phyloP scores from a whole-genome alignment of 768 basidiomycete species.

The Leccinum disarticulatum region DNA sequence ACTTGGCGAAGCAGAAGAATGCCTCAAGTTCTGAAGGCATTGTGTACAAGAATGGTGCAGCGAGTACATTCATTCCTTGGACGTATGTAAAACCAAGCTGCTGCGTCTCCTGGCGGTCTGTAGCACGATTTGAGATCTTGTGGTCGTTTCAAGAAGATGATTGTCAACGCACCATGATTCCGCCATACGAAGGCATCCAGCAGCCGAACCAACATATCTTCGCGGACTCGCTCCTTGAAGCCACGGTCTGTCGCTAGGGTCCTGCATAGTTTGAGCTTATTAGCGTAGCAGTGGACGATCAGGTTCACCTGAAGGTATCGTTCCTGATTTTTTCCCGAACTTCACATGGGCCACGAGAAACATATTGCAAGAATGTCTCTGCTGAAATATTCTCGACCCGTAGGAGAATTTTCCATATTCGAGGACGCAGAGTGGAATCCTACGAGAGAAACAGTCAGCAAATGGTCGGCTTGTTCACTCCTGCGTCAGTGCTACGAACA shows the following conservation, averaged over 20 bases:
- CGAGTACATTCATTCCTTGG: conserved; percentile 98
- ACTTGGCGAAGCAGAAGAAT: conserved; percentile 94
- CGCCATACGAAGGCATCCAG: conserved; percentile 98
- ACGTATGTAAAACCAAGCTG: conserved; percentile 92
- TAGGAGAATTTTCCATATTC: conserved; percentile 94
- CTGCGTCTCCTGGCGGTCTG: conserved; percentile 77
- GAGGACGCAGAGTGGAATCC: conserved; percentile 84
- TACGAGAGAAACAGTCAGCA: conserved; percentile 27
- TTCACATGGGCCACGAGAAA: conserved; percentile 80
- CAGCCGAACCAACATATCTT: conserved; percentile 95
- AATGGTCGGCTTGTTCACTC: not conserved
- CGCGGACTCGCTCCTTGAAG: conserved; percentile 96
- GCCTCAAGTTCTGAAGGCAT: conserved; percentile 99
- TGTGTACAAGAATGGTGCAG: conserved; percentile 95
- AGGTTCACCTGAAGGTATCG: conserved; percentile 86
- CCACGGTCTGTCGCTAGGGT: conserved; percentile 95
- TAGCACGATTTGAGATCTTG: not conserved
- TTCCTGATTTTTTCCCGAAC: conserved; percentile 93
- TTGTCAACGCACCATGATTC: conserved; percentile 62
- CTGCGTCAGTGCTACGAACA: conserved; percentile 44
- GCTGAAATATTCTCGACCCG: conserved; percentile 78
- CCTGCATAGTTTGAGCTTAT: conserved; percentile 27
- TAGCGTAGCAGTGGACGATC: not conserved
- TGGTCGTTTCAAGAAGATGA: not conserved
- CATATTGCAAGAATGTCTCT: conserved; percentile 73